Evolutionary conservation across 371 early-diverging fungal genomes (phyloP), one percentile per base, ranked within the genome.

Genomic region (Fennellomyces sp.): DNA sequence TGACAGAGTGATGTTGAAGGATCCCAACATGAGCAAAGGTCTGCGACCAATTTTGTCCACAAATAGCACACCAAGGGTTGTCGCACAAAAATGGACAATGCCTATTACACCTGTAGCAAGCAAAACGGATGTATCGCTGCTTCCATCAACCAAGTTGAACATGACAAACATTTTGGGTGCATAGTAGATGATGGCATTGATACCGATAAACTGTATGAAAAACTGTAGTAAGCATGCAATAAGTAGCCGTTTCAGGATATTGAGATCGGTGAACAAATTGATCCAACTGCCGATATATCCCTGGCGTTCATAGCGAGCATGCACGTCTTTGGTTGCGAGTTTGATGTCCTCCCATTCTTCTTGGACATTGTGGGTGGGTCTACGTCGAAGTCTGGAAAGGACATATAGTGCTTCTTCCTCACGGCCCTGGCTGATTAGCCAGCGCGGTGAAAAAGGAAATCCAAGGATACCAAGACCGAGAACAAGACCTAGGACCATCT

Each of bases 361-460:
- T 3, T 80, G 26, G 12, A 94, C 88, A 56, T 75, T 72, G 41
- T 80, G 72, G 35, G 63, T 63, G 49, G 85, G 72, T 27, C 81
- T 76, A 51, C 85, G 75, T 23, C 93, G 87, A 63, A 97, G 76
- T 48, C 85, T 81, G 42, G 91, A 86, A 2, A 97, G 68, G 15
- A 88, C 89, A 21, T 60, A 47, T 8, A 86, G 73, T 4, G 91
- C 91, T 59, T 95, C 93, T 15, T 86, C 87, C 27, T 84, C 73
- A 13, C 88, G 82, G 42, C 69, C 82, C 54, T 84, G 64, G 48
- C 70, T 66, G 64, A 88, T 82, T 53, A 97, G 73, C 94, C 95
- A 97, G 70, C 96, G 93, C 31, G 96, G 96, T 5, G 95, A 94
- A 72, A 68, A 85, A n/a, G 96, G 97, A 80, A 94, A 88, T 70